These are phyloP conservation scores for Eutrema heterophyllum DNA, from an alignment of 345 rosid genomes.

Conservation along the genomic window DNA sequence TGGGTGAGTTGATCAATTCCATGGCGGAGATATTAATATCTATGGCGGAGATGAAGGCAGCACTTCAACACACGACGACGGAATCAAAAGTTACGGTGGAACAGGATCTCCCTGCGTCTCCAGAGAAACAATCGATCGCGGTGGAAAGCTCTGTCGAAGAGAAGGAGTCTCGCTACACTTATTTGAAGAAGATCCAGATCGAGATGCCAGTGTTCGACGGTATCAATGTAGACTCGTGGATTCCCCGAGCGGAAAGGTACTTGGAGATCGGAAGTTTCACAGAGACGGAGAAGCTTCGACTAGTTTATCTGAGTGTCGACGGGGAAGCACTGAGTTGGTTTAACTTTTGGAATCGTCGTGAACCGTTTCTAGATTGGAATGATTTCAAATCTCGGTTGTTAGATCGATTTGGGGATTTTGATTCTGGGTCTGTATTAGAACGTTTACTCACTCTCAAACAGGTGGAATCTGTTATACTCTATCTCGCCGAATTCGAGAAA, in stretches of 20 bases:
- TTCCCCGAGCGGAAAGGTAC: constrained; percentile 18
- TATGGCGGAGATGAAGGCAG: constrained; percentile 17
- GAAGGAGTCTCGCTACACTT: not conserved
- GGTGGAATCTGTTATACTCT: not conserved
- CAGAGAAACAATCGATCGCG: not conserved
- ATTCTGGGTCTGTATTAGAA: not conserved
- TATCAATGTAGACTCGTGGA: not conserved
- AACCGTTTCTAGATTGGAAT: constrained; percentile 4
- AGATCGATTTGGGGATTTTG: not conserved
- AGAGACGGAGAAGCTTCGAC: constrained; percentile 3
- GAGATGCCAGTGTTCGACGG: constrained; percentile 30
- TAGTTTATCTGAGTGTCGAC: not conserved
- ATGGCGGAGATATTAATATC: constrained; percentile 15
- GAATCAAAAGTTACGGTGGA: not conserved
- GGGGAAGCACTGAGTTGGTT: constrained; percentile 18
- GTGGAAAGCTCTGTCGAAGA: not conserved
- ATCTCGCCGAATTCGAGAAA: constrained; percentile 11
- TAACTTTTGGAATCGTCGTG: not conserved
- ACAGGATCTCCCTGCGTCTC: not conserved
- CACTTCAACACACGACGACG: not conserved
- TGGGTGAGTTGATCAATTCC: not conserved
- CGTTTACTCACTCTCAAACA: constrained; percentile 4
- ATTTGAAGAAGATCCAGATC: not conserved
- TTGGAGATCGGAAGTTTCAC: constrained; percentile 14
- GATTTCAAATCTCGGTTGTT: constrained; percentile 4